Base-by-base conservation (phyloP, 768 basidiomycete genomes). In the Mrakia gelida region DNA sequence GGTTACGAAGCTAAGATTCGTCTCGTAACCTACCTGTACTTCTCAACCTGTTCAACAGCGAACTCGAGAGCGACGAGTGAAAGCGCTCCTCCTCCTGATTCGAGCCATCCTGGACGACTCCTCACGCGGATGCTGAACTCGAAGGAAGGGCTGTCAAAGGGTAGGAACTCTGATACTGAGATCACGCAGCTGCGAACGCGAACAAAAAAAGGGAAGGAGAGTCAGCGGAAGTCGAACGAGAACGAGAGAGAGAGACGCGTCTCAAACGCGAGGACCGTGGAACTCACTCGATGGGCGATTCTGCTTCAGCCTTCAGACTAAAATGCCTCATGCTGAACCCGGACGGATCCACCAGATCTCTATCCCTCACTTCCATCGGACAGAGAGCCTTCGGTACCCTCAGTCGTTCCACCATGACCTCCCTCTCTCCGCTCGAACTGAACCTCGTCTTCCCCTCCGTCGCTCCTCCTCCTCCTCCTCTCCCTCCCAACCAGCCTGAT, bases 11-110 rank as follows among this genome's bases (percentile, higher is more conserved):
- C 49, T 52, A 52, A 52, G 49, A 1, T 52, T 45, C 15, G 9
- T n/a, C n/a, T n/a, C n/a, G n/a, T n/a, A n/a, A n/a, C 59, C 1
- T 23, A 59, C 34, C 34, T 70, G 67, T 70, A 70, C 41, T 70
- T 70, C 38, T 70, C 67, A 7, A 70, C 67, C 67, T 70, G 67
- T 38, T 70, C 67, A 41, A 70, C 67, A 11, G 38, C 67, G 41
- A 38, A 70, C 67, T 70, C 67, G 34, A 70, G 26, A 16, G 67
- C 34, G 67, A 70, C 38, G 26, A 70, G 67, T 15, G 26, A 16
- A 18, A 70, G 67, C 2, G 18, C 38, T 15, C 67, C 67, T 34
- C 67, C 67, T 38, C 38, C 67, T 30, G 67, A 41, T n/a, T 70
- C 18, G 9, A 41, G 8, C 67, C 67, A 70, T 16, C 38, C 67